A percentile compares a stretch with the other conserved stretches of the same genome.
Evolutionary conservation across 192 early-diverging fungal species (phyloP).

Genomic region (Linnemannia zychae): DNA sequence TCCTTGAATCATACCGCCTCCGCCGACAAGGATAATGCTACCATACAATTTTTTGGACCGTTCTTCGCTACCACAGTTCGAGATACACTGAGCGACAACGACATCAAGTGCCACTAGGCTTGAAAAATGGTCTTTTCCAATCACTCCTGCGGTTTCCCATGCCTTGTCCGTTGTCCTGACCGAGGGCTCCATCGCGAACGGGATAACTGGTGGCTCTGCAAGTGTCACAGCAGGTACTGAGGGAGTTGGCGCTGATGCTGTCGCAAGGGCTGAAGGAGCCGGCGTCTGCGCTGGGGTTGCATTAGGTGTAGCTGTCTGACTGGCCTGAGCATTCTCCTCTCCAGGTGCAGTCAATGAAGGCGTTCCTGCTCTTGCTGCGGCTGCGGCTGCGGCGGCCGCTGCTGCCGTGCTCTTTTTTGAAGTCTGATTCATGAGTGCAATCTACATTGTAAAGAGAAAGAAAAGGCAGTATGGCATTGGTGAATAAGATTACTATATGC

Average conservation of each 20-base stretch:
- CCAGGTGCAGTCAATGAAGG: slow-evolving; percentile 28
- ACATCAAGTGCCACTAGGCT: slow-evolving; percentile 68
- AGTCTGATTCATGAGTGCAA: slow-evolving; percentile 31
- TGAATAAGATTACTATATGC: not conserved
- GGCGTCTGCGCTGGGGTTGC: slow-evolving; percentile 33
- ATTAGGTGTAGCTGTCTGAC: slow-evolving; percentile 7
- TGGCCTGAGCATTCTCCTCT: slow-evolving; percentile 21
- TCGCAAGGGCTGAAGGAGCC: slow-evolving; percentile 26
- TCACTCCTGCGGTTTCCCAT: slow-evolving; percentile 51
- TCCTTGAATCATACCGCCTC: slow-evolving; percentile 79
- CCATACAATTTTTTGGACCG: slow-evolving; percentile 79
- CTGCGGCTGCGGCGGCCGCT: slow-evolving; percentile 28
- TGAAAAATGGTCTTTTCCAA: slow-evolving; percentile 52
- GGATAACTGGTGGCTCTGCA: slow-evolving; percentile 8
- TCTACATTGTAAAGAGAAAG: not conserved
- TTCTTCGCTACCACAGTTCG: slow-evolving; percentile 74
- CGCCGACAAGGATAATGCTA: slow-evolving; percentile 88
- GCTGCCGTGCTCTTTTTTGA: slow-evolving; percentile 34
- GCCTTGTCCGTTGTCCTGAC: slow-evolving; percentile 42
- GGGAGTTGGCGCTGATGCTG: slow-evolving; percentile 15
- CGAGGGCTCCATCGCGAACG: slow-evolving; percentile 50
- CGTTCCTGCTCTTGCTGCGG: slow-evolving; percentile 48
- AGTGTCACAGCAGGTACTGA: not conserved
- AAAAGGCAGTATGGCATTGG: not conserved
- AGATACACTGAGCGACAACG: slow-evolving; percentile 79